Percentiles rank a stretch among this genome's conserved stretches.
Evolutionary conservation across 805 yeast genomes (phyloP).

Genomic region (Metschnikowia baotianmanensis): DNA sequence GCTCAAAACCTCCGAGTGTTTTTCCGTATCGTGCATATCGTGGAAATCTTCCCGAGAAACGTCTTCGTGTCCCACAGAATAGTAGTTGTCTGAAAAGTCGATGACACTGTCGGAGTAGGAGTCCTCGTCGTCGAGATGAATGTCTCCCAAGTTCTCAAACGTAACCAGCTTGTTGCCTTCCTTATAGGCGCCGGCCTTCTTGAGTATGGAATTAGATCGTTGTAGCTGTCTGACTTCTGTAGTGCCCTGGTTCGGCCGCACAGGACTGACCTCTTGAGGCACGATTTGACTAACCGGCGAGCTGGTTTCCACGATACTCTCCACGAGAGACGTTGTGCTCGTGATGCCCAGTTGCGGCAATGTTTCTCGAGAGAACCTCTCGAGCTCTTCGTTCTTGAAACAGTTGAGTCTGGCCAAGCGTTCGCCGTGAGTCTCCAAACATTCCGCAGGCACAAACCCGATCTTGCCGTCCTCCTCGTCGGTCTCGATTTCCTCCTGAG

Average conservation of each 20-base stretch:
- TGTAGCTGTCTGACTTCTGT: slow-evolving; percentile 2
- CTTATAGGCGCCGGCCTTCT: slow-evolving; percentile 11
- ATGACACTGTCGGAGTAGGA: slow-evolving; percentile 6
- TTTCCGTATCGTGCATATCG: slow-evolving; percentile 20
- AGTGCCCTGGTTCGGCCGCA: not conserved
- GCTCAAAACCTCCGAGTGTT: slow-evolving; percentile 41
- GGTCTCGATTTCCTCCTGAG: slow-evolving; percentile 16
- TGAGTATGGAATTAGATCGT: slow-evolving; percentile 17
- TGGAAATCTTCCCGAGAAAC: slow-evolving; percentile 1
- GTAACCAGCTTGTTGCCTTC: slow-evolving; percentile 35
- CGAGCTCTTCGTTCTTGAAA: slow-evolving; percentile 81
- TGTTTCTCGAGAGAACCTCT: slow-evolving; percentile 18
- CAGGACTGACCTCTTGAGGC: not conserved
- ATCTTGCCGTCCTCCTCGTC: slow-evolving; percentile 62
- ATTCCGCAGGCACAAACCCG: slow-evolving; percentile 97
- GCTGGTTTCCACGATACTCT: not conserved
- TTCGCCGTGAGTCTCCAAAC: slow-evolving; percentile 87
- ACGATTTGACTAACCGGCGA: not conserved
- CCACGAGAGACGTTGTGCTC: not conserved
- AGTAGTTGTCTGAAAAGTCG: slow-evolving; percentile 21
- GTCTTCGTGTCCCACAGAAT: slow-evolving; percentile 25
- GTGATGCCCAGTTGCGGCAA: slow-evolving; percentile 1
- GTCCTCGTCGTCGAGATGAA: slow-evolving; percentile 21
- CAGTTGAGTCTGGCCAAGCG: slow-evolving; percentile 88
- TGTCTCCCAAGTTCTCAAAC: slow-evolving; percentile 35